Conservation (phyloP, 148 eudicot genomes). For the Gaultheria prostrata region DNA sequence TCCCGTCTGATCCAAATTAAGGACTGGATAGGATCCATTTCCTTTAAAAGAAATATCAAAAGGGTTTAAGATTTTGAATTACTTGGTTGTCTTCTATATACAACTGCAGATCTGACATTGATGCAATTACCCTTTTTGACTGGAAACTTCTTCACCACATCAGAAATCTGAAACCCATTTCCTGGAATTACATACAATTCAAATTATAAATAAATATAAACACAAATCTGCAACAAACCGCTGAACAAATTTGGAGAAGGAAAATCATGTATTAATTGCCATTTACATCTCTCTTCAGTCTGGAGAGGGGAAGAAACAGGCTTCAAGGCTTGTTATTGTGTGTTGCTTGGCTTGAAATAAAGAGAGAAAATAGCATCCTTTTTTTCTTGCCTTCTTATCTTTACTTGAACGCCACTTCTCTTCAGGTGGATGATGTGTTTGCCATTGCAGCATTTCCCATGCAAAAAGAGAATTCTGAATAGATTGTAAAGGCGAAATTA, state of each 20-base stretch:
- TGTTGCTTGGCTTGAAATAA: not conserved
- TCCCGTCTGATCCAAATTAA: no score
- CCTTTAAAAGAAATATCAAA: not conserved
- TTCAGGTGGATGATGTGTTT: not conserved
- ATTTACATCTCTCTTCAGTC: not conserved
- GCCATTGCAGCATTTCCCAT: not conserved
- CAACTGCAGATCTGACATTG: not conserved
- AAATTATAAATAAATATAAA: not conserved
- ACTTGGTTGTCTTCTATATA: not conserved
- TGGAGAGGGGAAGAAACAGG: not conserved
- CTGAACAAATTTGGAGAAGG: not conserved
- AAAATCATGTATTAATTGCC: not conserved
- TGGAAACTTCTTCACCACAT: not conserved
- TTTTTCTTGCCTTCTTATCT: not conserved
- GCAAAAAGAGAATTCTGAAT: not conserved
- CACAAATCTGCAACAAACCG: not conserved
- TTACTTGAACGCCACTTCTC: not conserved
- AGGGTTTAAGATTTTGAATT: not conserved
- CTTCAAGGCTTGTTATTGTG: not conserved
- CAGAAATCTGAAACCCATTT: slow-evolving; percentile 4
- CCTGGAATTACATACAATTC: not conserved
- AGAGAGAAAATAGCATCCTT: not conserved
- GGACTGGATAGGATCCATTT: no score
- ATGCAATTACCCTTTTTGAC: not conserved
- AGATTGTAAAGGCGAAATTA: not conserved